Conservation (phyloP, 2,329 filamentous ascomycete species). For the Xylariaceae sp. region DNA sequence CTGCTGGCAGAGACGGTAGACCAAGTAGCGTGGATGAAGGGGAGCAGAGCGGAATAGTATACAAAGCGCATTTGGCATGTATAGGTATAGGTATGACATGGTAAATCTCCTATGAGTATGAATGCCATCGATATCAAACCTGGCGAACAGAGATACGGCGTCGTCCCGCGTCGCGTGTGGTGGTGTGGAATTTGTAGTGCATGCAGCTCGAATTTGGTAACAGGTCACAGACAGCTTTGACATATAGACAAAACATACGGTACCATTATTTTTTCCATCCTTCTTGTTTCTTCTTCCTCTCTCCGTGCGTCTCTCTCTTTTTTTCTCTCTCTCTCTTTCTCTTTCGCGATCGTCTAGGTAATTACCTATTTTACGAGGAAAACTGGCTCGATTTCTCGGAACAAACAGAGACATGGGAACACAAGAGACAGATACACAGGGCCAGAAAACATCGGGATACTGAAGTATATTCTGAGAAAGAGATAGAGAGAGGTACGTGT, state of each 20-base stretch:
- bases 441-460: slow-evolving; percentile 9
- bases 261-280: not conserved
- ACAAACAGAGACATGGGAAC: slow-evolving; percentile 21
- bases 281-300: not conserved
- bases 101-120: slow-evolving; percentile 18
- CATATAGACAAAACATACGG: no score
- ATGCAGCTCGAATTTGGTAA: slow-evolving; percentile 27
- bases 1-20: slow-evolving; percentile 9
- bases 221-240: slow-evolving; percentile 23
- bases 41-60: slow-evolving; percentile 12
- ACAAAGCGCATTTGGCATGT: slow-evolving; percentile 20
- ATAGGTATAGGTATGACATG: slow-evolving; percentile 20
- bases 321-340: not conserved
- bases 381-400: not conserved
- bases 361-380: not conserved
- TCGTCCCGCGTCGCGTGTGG: slow-evolving; percentile 17
- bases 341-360: not conserved
- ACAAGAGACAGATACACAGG: slow-evolving; percentile 22
- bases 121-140: slow-evolving; percentile 13
- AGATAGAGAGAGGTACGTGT: slow-evolving; percentile 3
- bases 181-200: slow-evolving; percentile 17
- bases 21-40: slow-evolving; percentile 15
- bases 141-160: slow-evolving; percentile 13
- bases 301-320: not conserved
- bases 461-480: slow-evolving; percentile 13